Evolutionary conservation across 495 filamentous ascomycete species (phyloP).

Genomic region (Letharia columbiana): DNA sequence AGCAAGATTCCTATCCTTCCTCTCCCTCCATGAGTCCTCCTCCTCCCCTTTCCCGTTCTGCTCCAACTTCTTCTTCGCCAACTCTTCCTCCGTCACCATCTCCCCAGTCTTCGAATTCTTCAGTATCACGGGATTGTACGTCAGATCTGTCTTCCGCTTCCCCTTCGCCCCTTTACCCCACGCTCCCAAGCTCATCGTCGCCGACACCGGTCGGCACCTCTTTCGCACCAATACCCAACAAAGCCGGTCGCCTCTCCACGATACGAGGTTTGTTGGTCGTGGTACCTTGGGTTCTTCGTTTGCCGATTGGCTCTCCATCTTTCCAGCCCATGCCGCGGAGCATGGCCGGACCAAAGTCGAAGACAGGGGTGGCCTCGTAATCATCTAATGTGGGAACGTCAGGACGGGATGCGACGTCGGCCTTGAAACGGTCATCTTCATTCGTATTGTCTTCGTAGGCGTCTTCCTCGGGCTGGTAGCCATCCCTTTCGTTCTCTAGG

Average conservation of each 20-base stretch:
- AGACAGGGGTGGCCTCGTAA: conserved; percentile 81
- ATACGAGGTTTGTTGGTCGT: conserved; percentile 37
- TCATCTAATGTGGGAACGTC: conserved; percentile 69
- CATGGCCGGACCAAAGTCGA: conserved; percentile 84
- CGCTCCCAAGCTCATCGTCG: conserved; percentile 64
- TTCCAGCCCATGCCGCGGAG: conserved; percentile 92
- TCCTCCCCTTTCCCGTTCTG: conserved; percentile 32
- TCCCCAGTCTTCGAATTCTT: conserved; percentile 59
- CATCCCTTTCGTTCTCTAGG: conserved; percentile 26
- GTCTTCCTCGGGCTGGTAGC: conserved; percentile 27
- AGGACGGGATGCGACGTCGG: conserved; percentile 61
- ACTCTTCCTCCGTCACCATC: conserved; percentile 54
- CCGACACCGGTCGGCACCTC: conserved; percentile 54
- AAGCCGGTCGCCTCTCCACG: conserved; percentile 60
- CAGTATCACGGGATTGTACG: conserved; percentile 60
- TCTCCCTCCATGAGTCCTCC: conserved; percentile 41
- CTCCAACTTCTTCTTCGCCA: conserved; percentile 38
- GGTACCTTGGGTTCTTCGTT: conserved; percentile 39
- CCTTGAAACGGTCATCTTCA: conserved; percentile 62
- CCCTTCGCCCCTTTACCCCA: conserved; percentile 62
- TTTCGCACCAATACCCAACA: conserved; percentile 80
- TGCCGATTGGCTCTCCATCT: conserved; percentile 65
- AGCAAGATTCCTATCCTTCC: conserved; percentile 40
- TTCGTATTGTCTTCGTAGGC: conserved; percentile 30
- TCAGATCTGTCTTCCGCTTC: conserved; percentile 43